Conservation (phyloP, 1,284 basidiomycete genomes). For the Schizophyllum amplum region DNA sequence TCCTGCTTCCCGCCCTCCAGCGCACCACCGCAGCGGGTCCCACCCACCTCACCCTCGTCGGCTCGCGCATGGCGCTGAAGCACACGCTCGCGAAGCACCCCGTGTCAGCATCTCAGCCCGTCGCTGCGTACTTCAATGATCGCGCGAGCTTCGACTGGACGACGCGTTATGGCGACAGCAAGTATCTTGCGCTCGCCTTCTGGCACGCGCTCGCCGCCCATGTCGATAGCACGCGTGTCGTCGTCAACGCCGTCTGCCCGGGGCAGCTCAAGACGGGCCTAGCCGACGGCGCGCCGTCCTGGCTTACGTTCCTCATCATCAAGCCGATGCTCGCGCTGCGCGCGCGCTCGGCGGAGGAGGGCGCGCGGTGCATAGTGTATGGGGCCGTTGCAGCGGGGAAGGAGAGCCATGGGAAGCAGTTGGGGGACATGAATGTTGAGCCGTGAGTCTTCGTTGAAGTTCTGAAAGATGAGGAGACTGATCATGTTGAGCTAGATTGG, state of each 20-base stretch:
- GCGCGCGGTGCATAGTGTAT: constrained; percentile 7
- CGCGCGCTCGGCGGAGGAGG: constrained; percentile 9
- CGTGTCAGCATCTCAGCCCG: constrained; percentile 6
- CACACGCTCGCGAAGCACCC: constrained; percentile 5
- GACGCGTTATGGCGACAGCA: constrained; percentile 12
- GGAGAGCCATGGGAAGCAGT: constrained; percentile 10
- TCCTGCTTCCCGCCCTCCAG: constrained; percentile 14
- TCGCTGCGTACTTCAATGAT: constrained; percentile 12
- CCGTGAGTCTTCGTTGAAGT: constrained; percentile 1
- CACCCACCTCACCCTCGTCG: constrained; percentile 11
- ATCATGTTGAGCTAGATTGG: neutral
- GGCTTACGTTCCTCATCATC: neutral
- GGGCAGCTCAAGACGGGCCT: constrained; percentile 12
- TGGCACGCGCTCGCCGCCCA: constrained; percentile 9
- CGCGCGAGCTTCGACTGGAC: constrained; percentile 3
- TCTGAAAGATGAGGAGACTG: neutral
- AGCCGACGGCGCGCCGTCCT: constrained; percentile 4
- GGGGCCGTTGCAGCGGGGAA: constrained; percentile 9
- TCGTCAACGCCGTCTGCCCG: constrained; percentile 13
- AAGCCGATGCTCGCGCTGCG: constrained; percentile 1
- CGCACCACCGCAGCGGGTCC: neutral
- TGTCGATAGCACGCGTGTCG: constrained; percentile 7
- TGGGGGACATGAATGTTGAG: constrained; percentile 3
- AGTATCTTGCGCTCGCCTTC: constrained; percentile 11
- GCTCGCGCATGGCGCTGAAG: constrained; percentile 7